Evolutionary conservation across 306 rosid species (phyloP), one percentile per base, ranked within the genome.

Genomic region (Cucurbita pepo): DNA sequence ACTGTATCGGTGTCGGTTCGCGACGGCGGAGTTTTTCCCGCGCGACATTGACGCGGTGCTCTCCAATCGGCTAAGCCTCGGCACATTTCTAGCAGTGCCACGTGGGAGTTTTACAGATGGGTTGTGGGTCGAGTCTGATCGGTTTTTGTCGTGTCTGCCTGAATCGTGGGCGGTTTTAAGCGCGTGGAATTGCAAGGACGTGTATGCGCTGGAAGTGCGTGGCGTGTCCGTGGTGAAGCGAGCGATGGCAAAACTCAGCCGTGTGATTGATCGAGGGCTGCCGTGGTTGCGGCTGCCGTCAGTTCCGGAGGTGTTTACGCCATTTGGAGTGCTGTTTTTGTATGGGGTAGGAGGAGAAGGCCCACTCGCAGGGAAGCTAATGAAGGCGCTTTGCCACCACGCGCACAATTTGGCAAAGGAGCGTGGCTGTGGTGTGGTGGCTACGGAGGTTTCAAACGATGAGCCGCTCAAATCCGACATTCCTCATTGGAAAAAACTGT

Each of bases 341-440:
- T 91, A 88, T 37, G 90, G 96, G 8, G 43, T 89, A 4, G 96
- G 90, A 7, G 95, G 92, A 0, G 83, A 83, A 77, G 96, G 95
- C 11, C 90, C 83, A 6, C 66, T 79, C 56, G 80, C 69, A 5
- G 81, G 37, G 54, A 80, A 80, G 73, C 75, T 86, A 83, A 78
- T 77, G 22, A 85, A 45, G 78, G 86, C 82, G 13, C 56, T 91
- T 22, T 89, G 89, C 25, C 82, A 81, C 4, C 85, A 85, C 72
- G 89, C 84, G 0, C 96, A 91, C 36, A 89, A 91, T 69, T 15
- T 88, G 43, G 96, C 90, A 0, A 86, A 78, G 83, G 88, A 80
- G 7, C 52, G 71, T 50, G 82, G 83, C 6, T 91, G 96, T 7
- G 87, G 85, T 2, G 94, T 85, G 78, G 90, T 89, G 83, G 91